Conservation (phyloP, 2,329 filamentous ascomycete species). For the Sphaerulina musiva region DNA sequence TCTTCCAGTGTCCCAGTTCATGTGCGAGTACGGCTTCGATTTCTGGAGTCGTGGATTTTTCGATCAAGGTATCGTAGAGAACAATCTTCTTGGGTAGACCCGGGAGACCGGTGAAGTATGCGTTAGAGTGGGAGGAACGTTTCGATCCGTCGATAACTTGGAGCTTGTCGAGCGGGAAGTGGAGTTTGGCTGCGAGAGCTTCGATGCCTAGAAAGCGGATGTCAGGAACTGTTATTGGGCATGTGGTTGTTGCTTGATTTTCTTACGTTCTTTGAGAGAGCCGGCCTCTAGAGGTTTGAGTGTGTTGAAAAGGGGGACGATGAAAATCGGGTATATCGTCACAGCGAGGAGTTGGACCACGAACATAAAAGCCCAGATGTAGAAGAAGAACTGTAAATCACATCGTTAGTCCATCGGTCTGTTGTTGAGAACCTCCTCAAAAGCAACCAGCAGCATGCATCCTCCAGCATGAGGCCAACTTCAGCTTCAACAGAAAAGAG, state of each 20-base stretch:
- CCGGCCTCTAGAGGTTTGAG: slow-evolving; percentile 85
- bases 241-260: no score
- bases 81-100: slow-evolving; percentile 99
- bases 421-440: no score
- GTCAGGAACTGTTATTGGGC: no score
- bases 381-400: slow-evolving; percentile 71
- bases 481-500: background rate
- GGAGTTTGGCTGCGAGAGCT: slow-evolving; percentile 69
- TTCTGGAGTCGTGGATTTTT: slow-evolving; percentile 87
- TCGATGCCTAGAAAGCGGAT: slow-evolving; percentile 52
- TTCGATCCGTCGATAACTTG: slow-evolving; percentile 93
- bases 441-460: no score
- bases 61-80: slow-evolving; percentile 94
- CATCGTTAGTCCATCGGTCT: no score
- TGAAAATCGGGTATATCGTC: slow-evolving; percentile 90
- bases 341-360: slow-evolving; percentile 89
- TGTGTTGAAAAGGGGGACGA: slow-evolving; percentile 96
- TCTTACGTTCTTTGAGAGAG: slow-evolving; percentile 65
- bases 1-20: slow-evolving; percentile 94
- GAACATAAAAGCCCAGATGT: slow-evolving; percentile 89
- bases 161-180: slow-evolving; percentile 87
- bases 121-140: slow-evolving; percentile 80
- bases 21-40: slow-evolving; percentile 92
- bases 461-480: background rate
- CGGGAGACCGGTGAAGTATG: slow-evolving; percentile 92